Conservation (phyloP, 768 basidiomycete genomes). For the Kwoniella sp. region DNA sequence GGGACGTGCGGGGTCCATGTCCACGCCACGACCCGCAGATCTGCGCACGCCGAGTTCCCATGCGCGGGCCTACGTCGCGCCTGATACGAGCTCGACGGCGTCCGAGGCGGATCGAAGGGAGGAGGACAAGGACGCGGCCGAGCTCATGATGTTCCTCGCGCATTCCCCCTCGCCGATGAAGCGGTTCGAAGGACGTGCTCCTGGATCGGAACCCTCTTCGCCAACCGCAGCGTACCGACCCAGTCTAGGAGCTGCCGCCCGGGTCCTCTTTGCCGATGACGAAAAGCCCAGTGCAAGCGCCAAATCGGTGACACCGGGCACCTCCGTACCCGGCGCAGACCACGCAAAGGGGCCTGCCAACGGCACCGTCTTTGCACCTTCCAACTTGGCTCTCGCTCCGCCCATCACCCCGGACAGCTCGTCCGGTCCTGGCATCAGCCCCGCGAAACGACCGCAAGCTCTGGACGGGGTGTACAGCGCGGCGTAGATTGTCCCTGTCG, state of each 20-base stretch:
- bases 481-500: too few species aligned
- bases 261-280: conserved; percentile 40
- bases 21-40: not conserved
- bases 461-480: not conserved
- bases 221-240: not conserved
- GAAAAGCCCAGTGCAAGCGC: not conserved
- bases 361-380: conserved; percentile 9
- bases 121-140: conserved; percentile 47
- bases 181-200: not conserved
- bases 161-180: conserved; percentile 41
- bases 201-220: not conserved
- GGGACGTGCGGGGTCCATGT: not conserved
- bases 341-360: too few species aligned
- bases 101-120: conserved; percentile 10
- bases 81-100: conserved; percentile 5
- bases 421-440: not conserved
- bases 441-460: not conserved
- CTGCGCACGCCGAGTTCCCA: conserved; percentile 16
- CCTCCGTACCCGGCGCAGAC: not conserved
- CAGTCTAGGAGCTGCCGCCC: conserved; percentile 24
- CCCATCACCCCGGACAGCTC: conserved; percentile 29
- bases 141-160: conserved; percentile 49
- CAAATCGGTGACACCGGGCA: not conserved
- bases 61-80: not conserved
- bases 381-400: conserved; percentile 34